Base-by-base conservation (phyloP, 2,329 filamentous ascomycete species). In the Pseudogymnoascus sp. region DNA sequence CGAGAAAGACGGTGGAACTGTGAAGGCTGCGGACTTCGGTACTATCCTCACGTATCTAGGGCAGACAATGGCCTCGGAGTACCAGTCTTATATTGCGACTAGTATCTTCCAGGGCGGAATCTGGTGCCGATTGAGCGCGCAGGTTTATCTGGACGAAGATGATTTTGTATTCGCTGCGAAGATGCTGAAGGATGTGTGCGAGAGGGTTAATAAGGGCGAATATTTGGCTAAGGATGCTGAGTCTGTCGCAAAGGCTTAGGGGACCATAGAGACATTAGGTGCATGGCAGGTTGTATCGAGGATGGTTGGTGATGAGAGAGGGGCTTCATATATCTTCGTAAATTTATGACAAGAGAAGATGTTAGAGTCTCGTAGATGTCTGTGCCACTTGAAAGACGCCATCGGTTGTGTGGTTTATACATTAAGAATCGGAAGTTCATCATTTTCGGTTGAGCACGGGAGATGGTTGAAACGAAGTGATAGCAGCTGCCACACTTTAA, bases 101-200 rank as follows among this genome's bases (percentile, higher is more conserved):
- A 85, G 85, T 63, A 74, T 81, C 7, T 85, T 92, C 67, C 80
- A 76, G 0, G 82, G 81, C 0, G 79, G 80, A 61, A 83, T 87
- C 72, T 96, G 89, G 89, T 79, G 82, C 0, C 79, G 93, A 59
- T 70, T 96, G 58, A 92, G 89, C 71, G 90, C 84, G 12, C 92
- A 96, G 79, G 82, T 95, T 0, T 97, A 95, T 72, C 75, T 97
- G n/a, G 90, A 91, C 25, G 72, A 88, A 66, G 80, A 80, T 11
- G 92, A 97, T 74, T 96, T 95, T 71, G 83, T 88, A 71, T 90
- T 84, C 83, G 81, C 82, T 3, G 90, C 81, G 0, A 71, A 67
- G 18, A 64, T 49, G 5, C 52, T 73, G 52, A 72, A 73, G 55
- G 76, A 78, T 35, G 67, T 89, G 4, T 86, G 82, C 69, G 77